Base-by-base conservation (phyloP, 352 stramenopile genomes). In the Aphanomyces invadans region DNA sequence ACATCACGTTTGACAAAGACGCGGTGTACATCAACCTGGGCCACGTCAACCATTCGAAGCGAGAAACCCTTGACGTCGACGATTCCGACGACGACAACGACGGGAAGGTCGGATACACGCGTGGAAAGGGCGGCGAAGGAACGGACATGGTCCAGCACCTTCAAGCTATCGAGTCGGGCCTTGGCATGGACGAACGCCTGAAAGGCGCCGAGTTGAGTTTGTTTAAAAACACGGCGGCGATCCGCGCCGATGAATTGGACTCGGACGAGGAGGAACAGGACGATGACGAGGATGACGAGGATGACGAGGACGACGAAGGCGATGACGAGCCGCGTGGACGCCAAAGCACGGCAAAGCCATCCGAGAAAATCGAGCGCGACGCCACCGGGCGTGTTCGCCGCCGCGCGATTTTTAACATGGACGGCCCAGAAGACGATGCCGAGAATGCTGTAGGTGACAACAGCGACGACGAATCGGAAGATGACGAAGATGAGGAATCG, bases 11-110 rank as follows among this genome's bases (percentile, higher is more conserved):
- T 67, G 97, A 99, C 74, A 98, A 99, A 75, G 97, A 99, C 70
- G 97, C 96, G 31, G 97, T 99, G 74, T 99, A 99, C 82, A 99
- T 99, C 75, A 97, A 98, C 70, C 83, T 99, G 70, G 87, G 79
- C 29, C 80, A 89, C 54, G 72, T 93, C 23, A 97, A 98, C 70
- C 98, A 98, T 76, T 98, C 94, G 4, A 97, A 98, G 53, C 80
- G 86, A 21, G 71, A 88, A 12, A 71, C 90, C 21, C 70, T 76
- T 19, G 75, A 81, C 17, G 72, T 69, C 36, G 74, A 33, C 3
- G 72, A 42, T 15, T 15, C 36, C 36, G 36, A 42, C 15, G 63
- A 71, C 12, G 65, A 80, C 42, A 77, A 83, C 3, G 74, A 88
- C 39, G 74, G 87, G 42, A 76, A 86, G 0, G 76, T 71, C 9